Evolutionary conservation across 2,329 filamentous ascomycete species (phyloP).

Genomic region (Epichloe aotearoae): DNA sequence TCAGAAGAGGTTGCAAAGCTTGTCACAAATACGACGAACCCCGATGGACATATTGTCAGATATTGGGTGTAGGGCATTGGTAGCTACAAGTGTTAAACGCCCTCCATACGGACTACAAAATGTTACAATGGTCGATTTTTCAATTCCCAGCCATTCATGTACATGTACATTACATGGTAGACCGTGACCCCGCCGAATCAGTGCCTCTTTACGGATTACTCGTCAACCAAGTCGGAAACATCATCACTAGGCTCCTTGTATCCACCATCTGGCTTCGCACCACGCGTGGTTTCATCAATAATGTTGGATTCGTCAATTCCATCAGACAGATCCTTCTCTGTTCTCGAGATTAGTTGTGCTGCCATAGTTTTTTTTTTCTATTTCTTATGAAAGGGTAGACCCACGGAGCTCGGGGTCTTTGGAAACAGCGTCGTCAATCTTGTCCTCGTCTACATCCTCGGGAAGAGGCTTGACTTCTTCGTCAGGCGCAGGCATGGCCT

Average conservation of each 20-base stretch:
- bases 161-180: too few relatives aligned
- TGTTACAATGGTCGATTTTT: too few relatives aligned
- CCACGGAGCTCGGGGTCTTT: slow-evolving; percentile 4
- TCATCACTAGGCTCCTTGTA: slow-evolving; percentile 4
- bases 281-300: slow-evolving; percentile 3
- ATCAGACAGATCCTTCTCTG: slow-evolving; percentile 1
- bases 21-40: too few relatives aligned
- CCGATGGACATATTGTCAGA: too few relatives aligned
- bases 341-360: too few relatives aligned
- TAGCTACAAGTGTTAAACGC: too few relatives aligned
- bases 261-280: slow-evolving; percentile 1
- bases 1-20: too few relatives aligned
- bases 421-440: background rate
- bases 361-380: background rate
- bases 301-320: slow-evolving; percentile 5
- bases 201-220: background rate
- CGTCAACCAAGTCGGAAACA: background rate
- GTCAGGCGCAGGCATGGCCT: background rate
- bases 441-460: slow-evolving; percentile 2
- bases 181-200: too few relatives aligned
- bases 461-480: slow-evolving; percentile 3
- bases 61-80: too few relatives aligned
- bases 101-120: too few relatives aligned
- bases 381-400: too few relatives aligned
- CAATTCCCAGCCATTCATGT: too few relatives aligned